Base-by-base conservation (phyloP, 1,139 yeast species). In the Blastobotrys capitulatus region DNA sequence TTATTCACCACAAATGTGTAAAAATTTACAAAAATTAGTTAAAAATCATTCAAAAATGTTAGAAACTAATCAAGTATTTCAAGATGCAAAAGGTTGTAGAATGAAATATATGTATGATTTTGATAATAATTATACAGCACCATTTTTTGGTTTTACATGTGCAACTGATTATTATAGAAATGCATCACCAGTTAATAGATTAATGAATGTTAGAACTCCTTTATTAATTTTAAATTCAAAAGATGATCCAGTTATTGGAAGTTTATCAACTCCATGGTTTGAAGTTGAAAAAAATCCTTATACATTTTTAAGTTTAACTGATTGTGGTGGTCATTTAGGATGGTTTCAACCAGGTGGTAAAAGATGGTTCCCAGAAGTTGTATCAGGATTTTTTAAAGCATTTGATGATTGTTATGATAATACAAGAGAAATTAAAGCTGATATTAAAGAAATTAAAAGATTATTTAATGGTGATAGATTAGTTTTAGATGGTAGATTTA, bases 281-380 rank as follows among this genome's bases (percentile, higher is more conserved):
- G 92, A 86, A 58, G 78, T 81, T 6, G 62, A 62, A 41, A 67
- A 73, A 41, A 90, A 89, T 60, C 96, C 96, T 9, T 85, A 79
- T 63, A 69, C 84, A 29, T 69, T 80, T 32, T 65, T 86, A 59
- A 71, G 84, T 16, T 78, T 82, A 46, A 86, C 97, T 0, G 76
- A 82, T 32, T 68, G 81, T 29, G 98, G 98, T 50, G 98, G 97
- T 9, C 98, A 92, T 68, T 68, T 94, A 39, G 89, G 88, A 8
- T 76, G 78, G 77, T 76, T 73, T 60, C 79, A 76, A 59, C 83
- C 86, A 0, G 82, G 85, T 25, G 68, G 68, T 34, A 76, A 79
- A 50, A 80, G 88, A 56, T 89, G 97, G 96, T 80, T 82, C 59
- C 77, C 83, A 7, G 72, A 75, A 46, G 82, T 82, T 37, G 76